A percentile compares a stretch with the other conserved stretches of the same genome.
Evolutionary conservation across 106 monocot genomes (phyloP).

Genomic region (Ottelia alismoides): DNA sequence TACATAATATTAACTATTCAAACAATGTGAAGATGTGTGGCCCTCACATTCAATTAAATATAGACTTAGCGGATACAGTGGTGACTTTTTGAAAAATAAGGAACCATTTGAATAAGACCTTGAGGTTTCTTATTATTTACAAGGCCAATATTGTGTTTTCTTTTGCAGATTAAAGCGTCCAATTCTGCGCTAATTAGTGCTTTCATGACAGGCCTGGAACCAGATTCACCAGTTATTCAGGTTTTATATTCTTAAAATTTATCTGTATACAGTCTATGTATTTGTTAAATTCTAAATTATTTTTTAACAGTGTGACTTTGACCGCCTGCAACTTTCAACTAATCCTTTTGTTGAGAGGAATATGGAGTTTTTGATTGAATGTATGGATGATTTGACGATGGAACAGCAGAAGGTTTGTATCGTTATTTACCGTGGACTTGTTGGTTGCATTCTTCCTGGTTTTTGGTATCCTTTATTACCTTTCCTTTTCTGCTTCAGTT

Average conservation of each 20-base stretch:
- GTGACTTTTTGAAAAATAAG: no score
- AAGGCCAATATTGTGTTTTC: no score
- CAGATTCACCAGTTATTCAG: constrained; percentile 85
- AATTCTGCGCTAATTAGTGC: constrained; percentile 97
- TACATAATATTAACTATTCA: no score
- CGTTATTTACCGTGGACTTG: no score
- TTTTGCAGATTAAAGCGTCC: constrained; percentile 72
- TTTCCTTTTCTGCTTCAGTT: constrained; percentile 36
- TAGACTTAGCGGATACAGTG: no score
- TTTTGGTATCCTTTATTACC: not conserved
- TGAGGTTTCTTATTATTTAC: no score
- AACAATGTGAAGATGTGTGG: no score
- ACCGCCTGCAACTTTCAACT: constrained; percentile 73
- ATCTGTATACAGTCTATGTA: not conserved
- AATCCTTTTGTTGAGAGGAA: constrained; percentile 94
- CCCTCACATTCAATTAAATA: no score
- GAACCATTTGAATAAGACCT: no score
- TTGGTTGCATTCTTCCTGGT: no score
- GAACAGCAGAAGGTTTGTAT: constrained; percentile 93
- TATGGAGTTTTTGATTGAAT: constrained; percentile 89
- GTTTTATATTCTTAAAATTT: constrained; percentile 12
- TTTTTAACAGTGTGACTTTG: constrained; percentile 74
- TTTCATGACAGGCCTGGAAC: constrained; percentile 88
- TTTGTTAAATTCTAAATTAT: not conserved
- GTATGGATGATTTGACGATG: constrained; percentile 94